Percentiles rank a stretch among this genome's conserved stretches.
Conservation (phyloP, 192 early-diverging fungal species). For the Gonapodya sp. region DNA sequence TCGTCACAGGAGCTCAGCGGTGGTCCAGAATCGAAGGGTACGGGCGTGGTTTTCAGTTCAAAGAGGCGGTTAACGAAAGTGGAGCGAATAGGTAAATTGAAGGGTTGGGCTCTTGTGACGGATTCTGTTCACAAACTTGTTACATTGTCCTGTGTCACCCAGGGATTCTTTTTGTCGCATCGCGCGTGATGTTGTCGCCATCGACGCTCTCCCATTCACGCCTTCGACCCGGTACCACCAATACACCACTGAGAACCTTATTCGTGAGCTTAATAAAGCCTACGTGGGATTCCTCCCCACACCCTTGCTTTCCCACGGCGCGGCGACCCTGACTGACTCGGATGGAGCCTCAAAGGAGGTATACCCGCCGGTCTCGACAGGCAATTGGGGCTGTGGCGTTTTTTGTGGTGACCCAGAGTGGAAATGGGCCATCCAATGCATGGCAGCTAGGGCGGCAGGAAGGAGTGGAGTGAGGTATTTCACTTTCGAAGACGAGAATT, state of each 20-base stretch:
- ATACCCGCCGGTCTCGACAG: not conserved
- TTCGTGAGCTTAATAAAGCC: constrained; percentile 36
- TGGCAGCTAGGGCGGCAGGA: constrained; percentile 26
- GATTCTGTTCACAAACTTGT: not conserved
- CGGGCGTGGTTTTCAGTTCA: constrained; percentile 24
- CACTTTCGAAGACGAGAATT: constrained; percentile 31
- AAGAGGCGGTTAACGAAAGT: constrained; percentile 12
- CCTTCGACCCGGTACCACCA: constrained; percentile 10
- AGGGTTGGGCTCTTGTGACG: too few species aligned
- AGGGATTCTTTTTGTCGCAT: constrained; percentile 6
- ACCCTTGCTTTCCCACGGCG: constrained; percentile 2
- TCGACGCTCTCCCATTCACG: constrained; percentile 29
- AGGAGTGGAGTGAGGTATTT: constrained; percentile 26
- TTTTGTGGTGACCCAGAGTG: constrained; percentile 35
- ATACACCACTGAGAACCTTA: constrained; percentile 14
- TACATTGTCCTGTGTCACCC: not conserved
- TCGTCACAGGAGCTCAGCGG: constrained; percentile 30
- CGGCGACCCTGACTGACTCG: constrained; percentile 17
- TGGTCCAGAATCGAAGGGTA: constrained; percentile 34
- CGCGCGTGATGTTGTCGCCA: constrained; percentile 25
- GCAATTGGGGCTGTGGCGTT: constrained; percentile 33
- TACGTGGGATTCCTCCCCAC: constrained; percentile 28
- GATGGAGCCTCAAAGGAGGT: constrained; percentile 19
- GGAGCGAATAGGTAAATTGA: too few species aligned
- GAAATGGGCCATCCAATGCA: constrained; percentile 33